Percentiles rank a stretch among this genome's conserved stretches.
Evolutionary conservation across 495 filamentous ascomycete species (phyloP).

Genomic region (Daldinia grandis): DNA sequence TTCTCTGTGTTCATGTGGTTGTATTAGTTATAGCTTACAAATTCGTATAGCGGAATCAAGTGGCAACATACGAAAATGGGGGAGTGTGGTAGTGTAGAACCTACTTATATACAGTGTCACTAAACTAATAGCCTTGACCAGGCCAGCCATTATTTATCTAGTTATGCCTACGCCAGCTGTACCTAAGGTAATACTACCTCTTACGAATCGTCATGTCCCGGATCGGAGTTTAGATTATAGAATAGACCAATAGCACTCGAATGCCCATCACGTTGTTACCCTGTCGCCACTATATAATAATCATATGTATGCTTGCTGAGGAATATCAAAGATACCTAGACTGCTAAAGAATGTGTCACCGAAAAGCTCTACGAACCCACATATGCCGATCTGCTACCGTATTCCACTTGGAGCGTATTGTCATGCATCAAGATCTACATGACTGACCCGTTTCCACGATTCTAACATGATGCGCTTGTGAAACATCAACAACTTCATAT

Average conservation of each 20-base stretch:
- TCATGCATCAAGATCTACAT: not conserved
- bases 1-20: not conserved
- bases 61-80: not conserved
- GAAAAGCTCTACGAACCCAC: not conserved
- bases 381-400: not conserved
- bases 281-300: not conserved
- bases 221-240: constrained; percentile 8
- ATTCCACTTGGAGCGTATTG: not conserved
- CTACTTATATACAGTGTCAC: not conserved
- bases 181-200: not conserved
- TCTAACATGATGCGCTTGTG: not conserved
- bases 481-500: not conserved
- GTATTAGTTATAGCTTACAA: not conserved
- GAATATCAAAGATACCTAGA: not conserved
- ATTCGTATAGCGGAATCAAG: not conserved
- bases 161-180: not conserved
- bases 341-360: not conserved
- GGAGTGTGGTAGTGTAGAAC: not conserved
- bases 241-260: constrained; percentile 7
- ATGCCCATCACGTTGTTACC: constrained; percentile 8
- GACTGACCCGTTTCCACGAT: not conserved
- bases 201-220: not conserved
- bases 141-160: not conserved
- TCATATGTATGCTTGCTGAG: not conserved
- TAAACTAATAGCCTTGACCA: not conserved